A percentile compares a stretch with the other conserved stretches of the same genome.
Evolutionary conservation across 2,329 filamentous ascomycete species (phyloP).

Genomic region (Cryphonectria japonica): DNA sequence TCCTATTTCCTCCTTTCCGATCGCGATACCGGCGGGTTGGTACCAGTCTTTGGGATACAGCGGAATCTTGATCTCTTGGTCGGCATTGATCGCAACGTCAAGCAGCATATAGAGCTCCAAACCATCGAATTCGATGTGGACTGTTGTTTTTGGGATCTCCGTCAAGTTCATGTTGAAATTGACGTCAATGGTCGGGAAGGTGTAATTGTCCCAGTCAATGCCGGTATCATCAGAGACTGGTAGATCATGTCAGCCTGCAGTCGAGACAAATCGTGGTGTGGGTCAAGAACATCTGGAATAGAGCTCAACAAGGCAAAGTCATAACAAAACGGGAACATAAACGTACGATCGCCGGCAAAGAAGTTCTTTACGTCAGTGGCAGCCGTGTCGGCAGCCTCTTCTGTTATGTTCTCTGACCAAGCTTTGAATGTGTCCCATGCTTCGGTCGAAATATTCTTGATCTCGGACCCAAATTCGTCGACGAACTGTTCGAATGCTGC

Average conservation of each 20-base stretch:
- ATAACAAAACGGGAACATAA: constrained; percentile 33
- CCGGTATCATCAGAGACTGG: constrained; percentile 29
- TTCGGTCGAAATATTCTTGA: constrained; percentile 40
- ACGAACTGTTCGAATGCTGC: constrained; percentile 41
- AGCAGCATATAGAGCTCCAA: constrained; percentile 57
- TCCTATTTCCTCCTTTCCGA: constrained; percentile 49
- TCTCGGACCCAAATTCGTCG: constrained; percentile 37
- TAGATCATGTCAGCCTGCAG: background rate
- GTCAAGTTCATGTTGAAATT: constrained; percentile 49
- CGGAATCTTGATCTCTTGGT: constrained; percentile 50
- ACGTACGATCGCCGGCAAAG: constrained; percentile 15
- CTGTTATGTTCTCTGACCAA: constrained; percentile 39
- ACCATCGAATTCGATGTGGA: constrained; percentile 53
- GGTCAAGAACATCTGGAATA: background rate
- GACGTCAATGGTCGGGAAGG: constrained; percentile 44
- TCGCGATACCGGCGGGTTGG: constrained; percentile 46
- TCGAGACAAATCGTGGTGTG: background rate
- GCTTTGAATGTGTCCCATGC: constrained; percentile 18
- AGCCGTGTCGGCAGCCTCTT: constrained; percentile 35
- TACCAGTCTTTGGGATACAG: constrained; percentile 48
- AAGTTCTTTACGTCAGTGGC: constrained; percentile 33
- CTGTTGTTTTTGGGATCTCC: constrained; percentile 45
- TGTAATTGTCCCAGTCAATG: constrained; percentile 37
- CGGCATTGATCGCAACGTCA: constrained; percentile 46
- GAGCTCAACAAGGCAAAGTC: constrained; percentile 18